Evolutionary conservation across 2,329 filamentous ascomycete species (phyloP).

Genomic region (Alternaria longipes): DNA sequence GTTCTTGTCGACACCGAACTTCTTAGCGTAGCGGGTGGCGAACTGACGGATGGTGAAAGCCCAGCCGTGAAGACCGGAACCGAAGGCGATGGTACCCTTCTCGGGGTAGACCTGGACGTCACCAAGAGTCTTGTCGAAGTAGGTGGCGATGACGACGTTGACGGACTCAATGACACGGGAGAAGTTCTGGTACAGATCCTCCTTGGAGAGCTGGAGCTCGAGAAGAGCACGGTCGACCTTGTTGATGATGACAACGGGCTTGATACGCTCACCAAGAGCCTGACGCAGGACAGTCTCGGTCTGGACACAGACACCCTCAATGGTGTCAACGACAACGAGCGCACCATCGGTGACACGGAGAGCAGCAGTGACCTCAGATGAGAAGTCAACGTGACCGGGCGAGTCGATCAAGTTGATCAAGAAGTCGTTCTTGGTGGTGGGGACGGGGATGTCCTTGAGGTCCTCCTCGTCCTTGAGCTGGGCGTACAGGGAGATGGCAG

Average conservation of each 20-base stretch:
- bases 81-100: constrained; percentile 97
- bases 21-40: constrained; percentile 95
- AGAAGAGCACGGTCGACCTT: constrained; percentile 99
- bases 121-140: constrained; percentile 95
- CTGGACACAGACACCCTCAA: constrained; percentile 99
- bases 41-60: constrained; percentile 99
- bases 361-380: constrained; percentile 97
- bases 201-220: constrained; percentile 97
- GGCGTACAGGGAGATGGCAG: constrained; percentile 97
- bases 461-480: constrained; percentile 82
- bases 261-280: constrained; percentile 99
- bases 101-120: constrained; percentile 99
- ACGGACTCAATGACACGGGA: constrained; percentile 99
- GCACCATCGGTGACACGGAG: constrained; percentile 99
- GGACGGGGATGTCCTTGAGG: constrained; percentile 91
- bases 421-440: constrained; percentile 93
- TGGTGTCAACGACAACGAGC: constrained; percentile 98
- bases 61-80: constrained; percentile 99
- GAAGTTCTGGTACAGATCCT: constrained; percentile 99
- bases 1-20: constrained; percentile 99
- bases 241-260: constrained; percentile 99
- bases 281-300: constrained; percentile 99
- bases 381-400: constrained; percentile 99
- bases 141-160: constrained; percentile 99
- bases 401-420: constrained; percentile 99